A percentile compares a stretch with the other conserved stretches of the same genome.
These are phyloP conservation scores for Populus simonii DNA, from an alignment of 345 rosid genomes.

Conservation along the genomic window DNA sequence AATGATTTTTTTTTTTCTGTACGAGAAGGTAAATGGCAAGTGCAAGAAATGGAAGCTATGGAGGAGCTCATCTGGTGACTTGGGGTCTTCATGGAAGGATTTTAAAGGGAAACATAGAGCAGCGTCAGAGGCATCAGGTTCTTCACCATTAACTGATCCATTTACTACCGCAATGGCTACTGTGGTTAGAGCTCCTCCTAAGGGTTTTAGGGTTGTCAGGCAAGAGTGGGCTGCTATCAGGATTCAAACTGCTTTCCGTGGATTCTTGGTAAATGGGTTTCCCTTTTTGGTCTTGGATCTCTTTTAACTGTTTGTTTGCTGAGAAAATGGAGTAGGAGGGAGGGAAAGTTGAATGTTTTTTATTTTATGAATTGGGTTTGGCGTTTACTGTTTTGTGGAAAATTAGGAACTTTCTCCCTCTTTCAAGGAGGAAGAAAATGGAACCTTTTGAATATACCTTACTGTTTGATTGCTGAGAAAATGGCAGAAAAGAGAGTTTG, in stretches of 20 bases:
- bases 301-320: background rate
- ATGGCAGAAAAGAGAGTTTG: too few species aligned
- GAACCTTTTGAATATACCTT: background rate
- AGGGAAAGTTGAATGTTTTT: background rate
- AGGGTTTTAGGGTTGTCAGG: constrained; percentile 74
- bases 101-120: constrained; percentile 48
- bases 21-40: constrained; percentile 46
- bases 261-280: constrained; percentile 61
- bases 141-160: constrained; percentile 44
- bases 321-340: background rate
- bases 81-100: constrained; percentile 52
- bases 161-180: constrained; percentile 75
- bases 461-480: too few species aligned
- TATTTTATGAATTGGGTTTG: background rate
- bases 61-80: constrained; percentile 70
- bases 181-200: constrained; percentile 80
- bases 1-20: background rate
- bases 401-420: background rate
- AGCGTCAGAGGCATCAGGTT: constrained; percentile 48
- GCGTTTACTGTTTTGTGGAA: background rate
- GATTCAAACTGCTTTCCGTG: constrained; percentile 89
- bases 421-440: background rate
- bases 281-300: background rate
- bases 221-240: constrained; percentile 91
- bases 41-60: constrained; percentile 85